These are phyloP conservation scores for Oryza coarctata DNA, from an alignment of 176 grass and related monocot genomes.

Conservation along the genomic window DNA sequence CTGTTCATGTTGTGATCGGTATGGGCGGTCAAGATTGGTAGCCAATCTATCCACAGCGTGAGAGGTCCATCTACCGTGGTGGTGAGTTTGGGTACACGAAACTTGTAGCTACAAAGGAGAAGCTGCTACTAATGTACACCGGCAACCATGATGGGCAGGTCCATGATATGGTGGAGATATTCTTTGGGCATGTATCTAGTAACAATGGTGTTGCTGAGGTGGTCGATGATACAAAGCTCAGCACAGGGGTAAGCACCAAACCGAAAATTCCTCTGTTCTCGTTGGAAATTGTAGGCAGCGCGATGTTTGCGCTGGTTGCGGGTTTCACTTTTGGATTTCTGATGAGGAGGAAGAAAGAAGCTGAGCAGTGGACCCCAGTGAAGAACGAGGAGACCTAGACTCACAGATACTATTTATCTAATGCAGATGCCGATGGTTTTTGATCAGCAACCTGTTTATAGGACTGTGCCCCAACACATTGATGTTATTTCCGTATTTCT, in stretches of 20 bases:
- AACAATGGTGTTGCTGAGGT: background rate
- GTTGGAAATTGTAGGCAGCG: constrained; percentile 42
- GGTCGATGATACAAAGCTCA: constrained; percentile 18
- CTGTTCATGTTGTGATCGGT: constrained; percentile 92
- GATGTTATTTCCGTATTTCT: background rate
- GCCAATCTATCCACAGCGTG: constrained; percentile 82
- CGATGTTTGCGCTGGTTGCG: constrained; percentile 44
- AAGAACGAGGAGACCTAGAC: constrained; percentile 65
- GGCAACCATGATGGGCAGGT: constrained; percentile 94
- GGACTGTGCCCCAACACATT: background rate
- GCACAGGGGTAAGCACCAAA: constrained; percentile 6
- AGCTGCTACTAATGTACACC: constrained; percentile 64
- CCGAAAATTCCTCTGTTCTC: constrained; percentile 27
- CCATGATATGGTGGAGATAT: constrained; percentile 88
- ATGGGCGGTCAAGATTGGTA: constrained; percentile 96
- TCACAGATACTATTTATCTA: background rate
- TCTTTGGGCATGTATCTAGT: constrained; percentile 41
- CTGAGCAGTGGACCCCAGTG: constrained; percentile 68
- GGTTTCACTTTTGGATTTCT: constrained; percentile 67
- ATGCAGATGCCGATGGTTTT: background rate
- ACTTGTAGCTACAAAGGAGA: constrained; percentile 77
- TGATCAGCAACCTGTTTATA: background rate
- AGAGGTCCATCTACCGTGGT: constrained; percentile 76
- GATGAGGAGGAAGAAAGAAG: constrained; percentile 49
- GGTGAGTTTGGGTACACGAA: constrained; percentile 82